phyloP scores from a whole-genome alignment of 257 asterid genomes.

The Nicotiana paniculata region DNA sequence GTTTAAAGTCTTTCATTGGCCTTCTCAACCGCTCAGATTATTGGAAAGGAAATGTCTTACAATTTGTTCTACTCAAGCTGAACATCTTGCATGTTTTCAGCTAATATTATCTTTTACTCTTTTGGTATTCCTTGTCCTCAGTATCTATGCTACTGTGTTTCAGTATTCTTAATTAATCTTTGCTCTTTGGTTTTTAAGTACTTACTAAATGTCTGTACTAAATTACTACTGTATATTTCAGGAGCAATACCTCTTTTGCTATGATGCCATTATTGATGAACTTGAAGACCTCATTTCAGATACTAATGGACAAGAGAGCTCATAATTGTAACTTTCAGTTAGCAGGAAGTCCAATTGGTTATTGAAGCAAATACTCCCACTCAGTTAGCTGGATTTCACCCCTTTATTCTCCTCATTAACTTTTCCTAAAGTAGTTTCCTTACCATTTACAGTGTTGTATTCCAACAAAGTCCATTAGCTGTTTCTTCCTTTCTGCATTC shows the following conservation, averaged over 20 bases:
- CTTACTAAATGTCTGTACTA: neutral
- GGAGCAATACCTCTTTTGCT: slow-evolving; percentile 73
- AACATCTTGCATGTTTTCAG: neutral
- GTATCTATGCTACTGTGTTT: neutral
- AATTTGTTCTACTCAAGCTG: neutral
- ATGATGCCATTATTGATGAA: slow-evolving; percentile 54
- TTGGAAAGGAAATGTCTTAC: neutral
- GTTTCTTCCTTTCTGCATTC: neutral
- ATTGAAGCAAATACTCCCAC: neutral
- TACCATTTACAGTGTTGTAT: neutral
- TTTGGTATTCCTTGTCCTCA: neutral
- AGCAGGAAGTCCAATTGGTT: neutral
- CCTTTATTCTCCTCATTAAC: neutral
- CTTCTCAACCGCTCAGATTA: neutral
- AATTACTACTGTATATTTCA: slow-evolving; percentile 16
- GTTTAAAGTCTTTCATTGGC: neutral
- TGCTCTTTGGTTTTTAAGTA: neutral
- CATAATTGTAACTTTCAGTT: slow-evolving; percentile 5
- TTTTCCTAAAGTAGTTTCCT: neutral
- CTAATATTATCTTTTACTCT: neutral
- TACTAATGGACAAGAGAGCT: slow-evolving; percentile 21
- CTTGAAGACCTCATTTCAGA: slow-evolving; percentile 49
- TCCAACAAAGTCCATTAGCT: neutral
- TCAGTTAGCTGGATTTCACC: neutral
- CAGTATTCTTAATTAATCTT: neutral